Evolutionary conservation across 2,329 filamentous ascomycete genomes (phyloP).

Genomic region (Cercospora sesami): DNA sequence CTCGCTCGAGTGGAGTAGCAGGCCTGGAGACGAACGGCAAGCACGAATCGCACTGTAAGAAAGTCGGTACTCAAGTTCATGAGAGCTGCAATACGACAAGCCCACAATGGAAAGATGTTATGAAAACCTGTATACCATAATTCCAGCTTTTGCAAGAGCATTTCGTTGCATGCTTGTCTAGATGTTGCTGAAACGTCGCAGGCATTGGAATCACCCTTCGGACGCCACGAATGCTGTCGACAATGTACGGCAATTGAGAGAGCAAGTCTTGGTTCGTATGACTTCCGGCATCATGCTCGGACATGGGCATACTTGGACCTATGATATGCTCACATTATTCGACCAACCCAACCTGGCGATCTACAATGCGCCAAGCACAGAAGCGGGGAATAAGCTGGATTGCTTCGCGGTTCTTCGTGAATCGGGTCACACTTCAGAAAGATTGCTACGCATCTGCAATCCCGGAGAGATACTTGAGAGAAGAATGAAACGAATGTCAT

Average conservation of each 20-base stretch:
- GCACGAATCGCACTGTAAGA: not conserved
- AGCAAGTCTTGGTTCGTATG: not conserved
- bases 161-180: not conserved
- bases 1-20: not conserved
- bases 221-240: not conserved
- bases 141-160: not conserved
- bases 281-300: not conserved
- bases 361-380: not conserved
- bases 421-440: not conserved
- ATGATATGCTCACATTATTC: not conserved
- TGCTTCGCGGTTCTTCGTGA: not conserved
- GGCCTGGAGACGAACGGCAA: not conserved
- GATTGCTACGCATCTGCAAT: not conserved
- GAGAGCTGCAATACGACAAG: not conserved
- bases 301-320: not conserved
- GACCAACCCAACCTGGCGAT: not conserved
- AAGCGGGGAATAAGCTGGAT: not conserved
- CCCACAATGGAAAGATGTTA: not conserved
- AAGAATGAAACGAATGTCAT: not conserved
- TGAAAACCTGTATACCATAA: not conserved
- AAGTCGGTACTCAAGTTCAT: not conserved
- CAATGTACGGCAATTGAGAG: not conserved
- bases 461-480: not conserved
- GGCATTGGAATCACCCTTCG: not conserved
- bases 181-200: not conserved